Percentiles rank a stretch among this genome's conserved stretches.
Evolutionary conservation across 106 monocot genomes (phyloP).

Genomic region (Narthecium ossifragum): DNA sequence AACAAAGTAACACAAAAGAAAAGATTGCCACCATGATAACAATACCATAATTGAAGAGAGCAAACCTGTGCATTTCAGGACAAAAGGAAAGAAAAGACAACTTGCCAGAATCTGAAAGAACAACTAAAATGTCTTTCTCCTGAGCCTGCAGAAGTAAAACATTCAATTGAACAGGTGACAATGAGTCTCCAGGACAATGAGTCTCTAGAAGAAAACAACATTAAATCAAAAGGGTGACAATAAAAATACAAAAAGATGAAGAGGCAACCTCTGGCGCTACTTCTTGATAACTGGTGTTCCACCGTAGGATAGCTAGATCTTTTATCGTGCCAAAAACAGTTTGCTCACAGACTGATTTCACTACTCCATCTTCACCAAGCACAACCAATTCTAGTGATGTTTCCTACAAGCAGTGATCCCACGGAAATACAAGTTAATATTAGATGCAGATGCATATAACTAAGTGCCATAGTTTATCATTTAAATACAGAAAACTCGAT

Average conservation of each 20-base stretch:
- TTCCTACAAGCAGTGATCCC: slow-evolving; percentile 48
- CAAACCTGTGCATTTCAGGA: slow-evolving; percentile 83
- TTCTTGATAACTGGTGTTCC: slow-evolving; percentile 36
- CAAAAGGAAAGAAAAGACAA: slow-evolving; percentile 79
- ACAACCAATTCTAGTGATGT: slow-evolving; percentile 75
- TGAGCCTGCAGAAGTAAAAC: slow-evolving; percentile 33
- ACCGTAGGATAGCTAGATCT: slow-evolving; percentile 63
- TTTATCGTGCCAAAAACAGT: slow-evolving; percentile 85
- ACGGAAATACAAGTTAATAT: slow-evolving; percentile 1
- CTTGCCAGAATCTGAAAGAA: slow-evolving; percentile 90
- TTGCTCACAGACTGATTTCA: slow-evolving; percentile 80
- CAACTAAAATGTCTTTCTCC: slow-evolving; percentile 76
- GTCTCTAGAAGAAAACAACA: not conserved
- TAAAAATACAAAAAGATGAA: not conserved
- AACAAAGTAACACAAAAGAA: too few relatives aligned
- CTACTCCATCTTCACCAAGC: slow-evolving; percentile 65
- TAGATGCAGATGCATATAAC: too few relatives aligned
- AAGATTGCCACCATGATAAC: not conserved
- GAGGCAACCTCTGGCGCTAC: slow-evolving; percentile 31
- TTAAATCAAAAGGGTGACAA: not conserved
- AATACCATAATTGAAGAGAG: not conserved
- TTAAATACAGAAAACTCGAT: not conserved
- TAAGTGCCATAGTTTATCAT: too few relatives aligned
- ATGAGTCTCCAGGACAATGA: not conserved
- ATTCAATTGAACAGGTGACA: not conserved